Base-by-base conservation (phyloP, 2,329 filamentous ascomycete genomes). In the Elsinoe necatrix region DNA sequence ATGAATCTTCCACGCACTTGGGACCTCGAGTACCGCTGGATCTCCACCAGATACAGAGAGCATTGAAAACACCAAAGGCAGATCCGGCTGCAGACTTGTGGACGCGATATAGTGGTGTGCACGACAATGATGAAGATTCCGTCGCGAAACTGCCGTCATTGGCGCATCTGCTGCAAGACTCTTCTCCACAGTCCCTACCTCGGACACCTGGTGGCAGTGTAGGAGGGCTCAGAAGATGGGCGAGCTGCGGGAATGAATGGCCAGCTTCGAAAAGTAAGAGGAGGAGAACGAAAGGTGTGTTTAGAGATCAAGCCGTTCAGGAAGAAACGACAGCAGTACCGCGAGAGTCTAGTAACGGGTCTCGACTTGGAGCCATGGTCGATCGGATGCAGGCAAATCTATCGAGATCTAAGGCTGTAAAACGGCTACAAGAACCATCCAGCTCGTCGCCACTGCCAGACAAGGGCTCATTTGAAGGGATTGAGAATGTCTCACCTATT, bases 191-290 rank as follows among this genome's bases (percentile, higher is more conserved):
- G 18, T 74, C 74, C 4, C 66, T 68, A 21, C 58, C 60, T 66
- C n/a, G 67, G 66, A 70, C 72, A 11, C 73, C 71, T 25, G 71
- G 71, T 9, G 76, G 75, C 57, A 74, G 71, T 58, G 72, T 75
- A 18, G 69, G 68, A 57, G 75, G 74, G 2, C 65, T 78, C 48
- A 67, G 75, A 50, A 65, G 76, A 59, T 78, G 75, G 75, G 73
- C 73, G 23, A 78, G 76, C 62, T 77, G 75, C 56, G 75, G 75
- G 9, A 68, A 74, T 8, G 74, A 77, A 57, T 78, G 75, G 65
- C 75, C 75, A 7, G 64, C 66, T 11, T 72, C 71, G 7, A 66
- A 61, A 60, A 65, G 64, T 62, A 78, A 77, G 64, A 68, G 69
- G 54, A 64, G 72, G 55, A 70, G 68, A 55, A 71, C 66, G 1